Evolutionary conservation across 257 asterid species (phyloP), one percentile per base, ranked within the genome.

Genomic region (Ajuga chamaepitys): DNA sequence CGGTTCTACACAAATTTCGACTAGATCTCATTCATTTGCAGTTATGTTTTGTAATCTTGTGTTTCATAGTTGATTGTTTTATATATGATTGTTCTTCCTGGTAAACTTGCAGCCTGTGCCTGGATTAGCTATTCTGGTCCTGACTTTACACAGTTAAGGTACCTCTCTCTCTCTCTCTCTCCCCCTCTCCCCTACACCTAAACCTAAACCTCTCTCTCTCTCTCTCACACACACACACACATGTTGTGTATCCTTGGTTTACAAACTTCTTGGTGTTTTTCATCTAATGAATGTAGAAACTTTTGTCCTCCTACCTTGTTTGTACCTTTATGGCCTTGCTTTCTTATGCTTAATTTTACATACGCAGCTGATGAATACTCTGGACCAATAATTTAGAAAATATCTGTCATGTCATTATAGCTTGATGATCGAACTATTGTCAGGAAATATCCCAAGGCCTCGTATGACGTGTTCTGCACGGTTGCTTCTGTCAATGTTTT

Each of bases 141-240:
- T 21, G 44, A 73, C 53, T 59, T 56, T 16, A 30, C 48, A 16
- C 48, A 16, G 35, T 59, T 73, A 64, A 66, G 59, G 70, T 66
- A 52, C 58, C 25, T 18, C 25, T 63, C 37, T 34, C 66, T 64
- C 46, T 56, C 44, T 64, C 71, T 22, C 66, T 54, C 71, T 12
- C n/a, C n/a, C n/a, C n/a, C n/a, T n/a, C n/a, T n/a, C n/a, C n/a
- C n/a, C n/a, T n/a, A n/a, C n/a, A n/a, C n/a, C n/a, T n/a, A n/a
- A n/a, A n/a, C n/a, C n/a, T n/a, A n/a, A 11, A 52, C 58, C 25
- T 18, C 25, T 63, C 37, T 34, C 66, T 64, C 46, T 56, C 44
- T 64, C 71, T 22, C 66, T 54, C 71, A 7, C 26, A 38, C 67
- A 18, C 40, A 4, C 35, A 4, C 11, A 24, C 32, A 14, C 38